Evolutionary conservation across 106 monocot species (phyloP), one percentile per base, ranked within the genome.

Genomic region (Dioscorea zingiberensis): DNA sequence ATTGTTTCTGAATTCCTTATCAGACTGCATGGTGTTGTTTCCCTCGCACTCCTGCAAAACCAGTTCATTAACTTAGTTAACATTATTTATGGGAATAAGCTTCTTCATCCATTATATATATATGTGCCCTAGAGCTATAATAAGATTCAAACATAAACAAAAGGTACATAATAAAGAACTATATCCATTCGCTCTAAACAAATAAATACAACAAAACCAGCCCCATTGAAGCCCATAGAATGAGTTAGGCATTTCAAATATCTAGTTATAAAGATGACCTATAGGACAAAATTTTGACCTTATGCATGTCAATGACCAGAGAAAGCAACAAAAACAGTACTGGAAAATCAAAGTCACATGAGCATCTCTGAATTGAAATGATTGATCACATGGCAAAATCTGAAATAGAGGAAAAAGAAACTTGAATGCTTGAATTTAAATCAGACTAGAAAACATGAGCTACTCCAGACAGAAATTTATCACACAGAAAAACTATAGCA

Each of bases 1-100:
- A 68, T 68, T 8, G 21, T 13, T 22, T 77, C 85, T n/a, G 77
- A 30, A 54, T 64, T 32, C 59, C 67, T 74, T 62, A 78, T 75
- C 67, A 74, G 45, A 62, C 81, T 74, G 55, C 77, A 81, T 54
- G 85, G 85, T 27, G 85, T 78, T 15, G 74, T 81, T 59, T 86
- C 81, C 64, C 81, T 75, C 4, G 67, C 27, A 54, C 53, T 60
- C 66, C 80, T 80, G 65, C 10, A 70, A 24, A n/a, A n/a, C n/a
- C n/a, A n/a, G 4, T 30, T 44, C 9, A 56, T 6, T 56, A 68
- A 27, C 44, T 11, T 21, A 5, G 25, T 62, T 32, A 15, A 19
- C 14, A 62, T 62, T 29, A 62, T 17, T 17, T 27, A 17, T 13
- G 5, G 29, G 26, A 60, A 2, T 7, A 26, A 21, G 26, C 22